These are phyloP conservation scores for Elaeis oleifera DNA, from an alignment of 202 grass and related monocot genomes.

Conservation along the genomic window DNA sequence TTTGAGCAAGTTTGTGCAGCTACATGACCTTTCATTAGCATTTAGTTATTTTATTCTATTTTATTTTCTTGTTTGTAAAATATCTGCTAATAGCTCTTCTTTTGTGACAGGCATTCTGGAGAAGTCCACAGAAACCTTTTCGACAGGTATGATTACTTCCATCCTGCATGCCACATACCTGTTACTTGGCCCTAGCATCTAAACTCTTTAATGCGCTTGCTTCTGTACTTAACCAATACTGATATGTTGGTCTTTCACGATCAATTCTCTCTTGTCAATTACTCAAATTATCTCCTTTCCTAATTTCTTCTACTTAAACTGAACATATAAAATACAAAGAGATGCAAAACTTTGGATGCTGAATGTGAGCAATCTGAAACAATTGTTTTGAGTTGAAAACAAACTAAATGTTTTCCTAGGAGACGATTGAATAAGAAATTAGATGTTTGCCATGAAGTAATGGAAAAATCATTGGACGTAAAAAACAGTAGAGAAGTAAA, in stretches of 20 bases:
- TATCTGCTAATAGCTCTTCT: constrained; percentile 5
- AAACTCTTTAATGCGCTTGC: not conserved
- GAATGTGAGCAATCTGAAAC: too few relatives aligned
- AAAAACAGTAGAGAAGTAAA: too few relatives aligned
- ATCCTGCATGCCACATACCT: constrained; percentile 10
- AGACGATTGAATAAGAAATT: too few relatives aligned
- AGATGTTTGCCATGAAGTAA: too few relatives aligned
- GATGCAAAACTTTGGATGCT: too few relatives aligned
- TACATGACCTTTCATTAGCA: not conserved
- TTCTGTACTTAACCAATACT: not conserved
- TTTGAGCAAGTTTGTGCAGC: constrained; percentile 66
- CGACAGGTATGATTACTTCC: constrained; percentile 74
- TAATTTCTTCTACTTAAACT: too few relatives aligned
- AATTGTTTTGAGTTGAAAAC: too few relatives aligned
- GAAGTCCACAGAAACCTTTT: constrained; percentile 90
- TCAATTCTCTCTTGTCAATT: too few relatives aligned
- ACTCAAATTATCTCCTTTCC: too few relatives aligned
- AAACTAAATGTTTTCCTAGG: too few relatives aligned
- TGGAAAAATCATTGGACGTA: too few relatives aligned
- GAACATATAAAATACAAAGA: too few relatives aligned
- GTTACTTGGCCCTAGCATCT: not conserved
- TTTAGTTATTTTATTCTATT: not conserved
- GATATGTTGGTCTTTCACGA: not conserved
- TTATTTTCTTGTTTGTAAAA: not conserved
- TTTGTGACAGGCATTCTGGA: constrained; percentile 81